Evolutionary conservation across 805 yeast species (phyloP), one percentile per base, ranked within the genome.

Genomic region (Zygosaccharomyces gambellarensis): DNA sequence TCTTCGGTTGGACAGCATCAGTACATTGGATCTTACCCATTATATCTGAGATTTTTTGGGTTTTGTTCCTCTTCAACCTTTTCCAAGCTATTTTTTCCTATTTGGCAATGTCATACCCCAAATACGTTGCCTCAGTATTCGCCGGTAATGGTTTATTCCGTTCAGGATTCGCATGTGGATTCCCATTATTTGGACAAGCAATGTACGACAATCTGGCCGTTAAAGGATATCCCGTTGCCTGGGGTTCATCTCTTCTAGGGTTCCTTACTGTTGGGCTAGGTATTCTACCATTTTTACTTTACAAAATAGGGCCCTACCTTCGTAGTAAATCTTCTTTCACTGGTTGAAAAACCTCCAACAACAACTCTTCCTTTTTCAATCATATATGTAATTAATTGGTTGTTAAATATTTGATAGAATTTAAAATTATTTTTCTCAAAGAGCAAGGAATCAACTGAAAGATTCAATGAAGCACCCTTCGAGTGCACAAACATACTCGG

Each of bases 181-280:
- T 82, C 71, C 85, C 87, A 36, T 71, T 85, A 45, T 83, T 85
- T 64, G 85, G 86, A 4, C 61, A 71, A 34, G 77, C 79, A 32
- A 74, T 85, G 79, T 85, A 76, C 61, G 67, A 71, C 46, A 76
- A 79, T 57, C 67, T 79, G 48, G 75, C 74, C 8, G 73, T 75
- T 45, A 65, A 65, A 2, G 73, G 70, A 34, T 82, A 69, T 59
- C 85, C 85, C 1, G 79, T 78, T n/a, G 84, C 72, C 3, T 81
- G 83, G 83, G 85, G 83, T 3, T 66, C 77, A 2, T 70, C 78
- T 5, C 53, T 79, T 11, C 60, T 79, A 39, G 82, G 77, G 0
- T 76, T 77, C 54, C 54, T 78, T 29, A 59, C 73, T 3, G 40
- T 74, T 30, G 75, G 61, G 0, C 62, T 81, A 69, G 68, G 76